Evolutionary conservation across 2,329 filamentous ascomycete species (phyloP).

Genomic region (Orbilia ellipsospora): DNA sequence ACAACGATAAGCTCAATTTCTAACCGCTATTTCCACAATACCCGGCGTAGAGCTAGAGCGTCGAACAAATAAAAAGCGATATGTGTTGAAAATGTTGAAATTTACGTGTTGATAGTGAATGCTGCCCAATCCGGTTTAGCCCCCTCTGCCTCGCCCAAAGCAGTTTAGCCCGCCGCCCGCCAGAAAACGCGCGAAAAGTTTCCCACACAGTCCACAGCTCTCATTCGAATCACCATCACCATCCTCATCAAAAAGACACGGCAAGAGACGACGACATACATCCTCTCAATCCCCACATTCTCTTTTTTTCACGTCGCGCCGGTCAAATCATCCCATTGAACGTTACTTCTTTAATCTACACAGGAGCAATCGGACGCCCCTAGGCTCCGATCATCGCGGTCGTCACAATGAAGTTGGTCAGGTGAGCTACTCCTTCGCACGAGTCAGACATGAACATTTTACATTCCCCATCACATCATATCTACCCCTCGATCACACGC

Average conservation of each 20-base stretch:
- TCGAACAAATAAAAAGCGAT: not conserved
- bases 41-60: too few relatives aligned
- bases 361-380: constrained; percentile 23
- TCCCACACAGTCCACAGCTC: constrained; percentile 35
- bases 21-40: too few relatives aligned
- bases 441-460: constrained; percentile 21
- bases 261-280: constrained; percentile 11
- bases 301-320: constrained; percentile 21
- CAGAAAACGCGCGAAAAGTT: constrained; percentile 48
- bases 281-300: constrained; percentile 6
- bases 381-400: constrained; percentile 18
- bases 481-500: constrained; percentile 59
- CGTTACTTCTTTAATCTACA: constrained; percentile 2
- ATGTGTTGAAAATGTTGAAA: constrained; percentile 45
- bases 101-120: constrained; percentile 5
- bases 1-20: too few relatives aligned
- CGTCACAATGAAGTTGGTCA: constrained; percentile 91
- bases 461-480: constrained; percentile 59
- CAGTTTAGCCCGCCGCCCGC: not conserved
- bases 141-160: constrained; percentile 3
- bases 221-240: constrained; percentile 25
- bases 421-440: constrained; percentile 66
- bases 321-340: constrained; percentile 14
- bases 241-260: constrained; percentile 10
- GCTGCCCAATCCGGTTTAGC: constrained; percentile 17